Evolutionary conservation across 495 filamentous ascomycete species (phyloP), one percentile per base, ranked within the genome.

Genomic region (Trichocladium uniseriatum): DNA sequence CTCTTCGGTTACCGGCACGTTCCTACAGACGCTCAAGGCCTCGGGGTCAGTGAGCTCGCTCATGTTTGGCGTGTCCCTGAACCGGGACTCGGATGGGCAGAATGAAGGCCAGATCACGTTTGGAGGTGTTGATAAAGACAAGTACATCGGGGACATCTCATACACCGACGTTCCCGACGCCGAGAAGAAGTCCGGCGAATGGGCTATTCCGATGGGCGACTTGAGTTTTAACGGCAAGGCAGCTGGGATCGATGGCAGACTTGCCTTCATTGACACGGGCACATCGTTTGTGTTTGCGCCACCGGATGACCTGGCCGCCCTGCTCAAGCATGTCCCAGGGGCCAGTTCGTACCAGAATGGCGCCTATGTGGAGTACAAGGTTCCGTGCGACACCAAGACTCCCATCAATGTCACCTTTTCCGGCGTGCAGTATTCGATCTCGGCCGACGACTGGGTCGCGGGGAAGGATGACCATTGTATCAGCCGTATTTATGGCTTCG

Each of bases 31-130:
- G 21, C 68, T 91, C 19, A 69, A 67, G n/a, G 53, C 74, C 3
- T 66, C 77, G n/a, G 74, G 77, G 24, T 43, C 76, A 3, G 68
- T 94, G 39, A 53, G 74, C 8, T 66, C 75, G 0, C 87, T 86
- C 57, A 58, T 92, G 16, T 79, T 87, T 56, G 79, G 79, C 31
- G 65, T 94, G 45, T 78, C 78, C 46, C 64, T 95, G 19, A 77
- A 77, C 34, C 77, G 89, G 37, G 67, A 65, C 35, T 65, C 71
- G 6, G 85, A 90, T 57, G 73, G 77, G 3, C 53, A 54, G 14
- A 86, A 86, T 55, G 77, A 86, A 43, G 87, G 87, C 3, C 80
- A 86, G 48, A 70, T 92, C 54, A 87, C 79, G 38, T 87, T 95
- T 59, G 89, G 89, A 9, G 74, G 70, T 14, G 67, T 80, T 14